Evolutionary conservation across 805 yeast species (phyloP), one percentile per base, ranked within the genome.

Genomic region (Candida easanensis): DNA sequence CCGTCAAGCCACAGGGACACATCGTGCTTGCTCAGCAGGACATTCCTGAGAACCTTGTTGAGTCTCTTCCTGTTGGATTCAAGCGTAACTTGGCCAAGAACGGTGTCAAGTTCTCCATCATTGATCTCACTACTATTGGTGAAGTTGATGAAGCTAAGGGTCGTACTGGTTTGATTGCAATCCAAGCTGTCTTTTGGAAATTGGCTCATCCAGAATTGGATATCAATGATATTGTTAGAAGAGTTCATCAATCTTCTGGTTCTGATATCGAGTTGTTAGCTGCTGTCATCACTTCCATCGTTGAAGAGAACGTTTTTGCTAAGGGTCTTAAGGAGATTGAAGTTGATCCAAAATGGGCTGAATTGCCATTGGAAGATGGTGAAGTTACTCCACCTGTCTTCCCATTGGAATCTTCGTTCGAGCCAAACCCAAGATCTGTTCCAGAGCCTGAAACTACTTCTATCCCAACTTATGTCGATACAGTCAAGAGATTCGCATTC

Each of bases 131-230:
- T 18, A 60, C 77, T 17, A 68, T 84, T 46, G 87, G 84, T 33
- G 87, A 79, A 42, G 73, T 80, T 53, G 84, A 79, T 48, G 80
- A 81, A 42, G 82, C 93, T 32, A 75, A 79, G 53, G 95, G 95
- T 22, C 81, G 89, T 60, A 79, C 93, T 4, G 71, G 73, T 25
- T 74, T 80, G 30, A 82, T 89, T 62, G 88, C 88, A 38, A 67
- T 79, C 44, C 96, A 89, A 66, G 77, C 84, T 33, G 87, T 82
- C 0, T 84, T 88, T 71, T 88, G 96, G 95, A 74, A 75, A 46
- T 68, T 74, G 33, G 77, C 85, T 7, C 77, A 74, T 49, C 86
- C 88, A 14, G 74, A 73, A 4, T 31, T 70, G 80, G 35, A 75
- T 74, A 63, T 61, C 36, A 82, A 81, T 38, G 80, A 81, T 27